phyloP scores from a whole-genome alignment of 2,329 filamentous ascomycete genomes.

The Penicillium hordei region DNA sequence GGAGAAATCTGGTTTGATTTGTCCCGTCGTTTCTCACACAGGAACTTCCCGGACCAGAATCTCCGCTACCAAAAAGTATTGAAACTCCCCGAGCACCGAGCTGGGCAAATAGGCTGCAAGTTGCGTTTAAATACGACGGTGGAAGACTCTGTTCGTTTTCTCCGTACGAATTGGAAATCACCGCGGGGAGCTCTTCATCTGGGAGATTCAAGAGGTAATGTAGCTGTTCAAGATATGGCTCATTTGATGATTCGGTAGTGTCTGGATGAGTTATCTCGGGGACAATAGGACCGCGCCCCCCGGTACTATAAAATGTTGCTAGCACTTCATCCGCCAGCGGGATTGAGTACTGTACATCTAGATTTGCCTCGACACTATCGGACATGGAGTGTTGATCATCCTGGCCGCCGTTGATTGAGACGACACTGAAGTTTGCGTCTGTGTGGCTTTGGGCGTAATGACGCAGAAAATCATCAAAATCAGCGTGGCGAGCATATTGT shows the following conservation, averaged over 20 bases:
- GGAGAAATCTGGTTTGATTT: conserved; percentile 52
- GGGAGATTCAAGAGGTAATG: conserved; percentile 58
- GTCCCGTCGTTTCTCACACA: conserved; percentile 58
- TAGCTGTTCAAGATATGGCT: conserved; percentile 66
- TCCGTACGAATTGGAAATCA: conserved; percentile 69
- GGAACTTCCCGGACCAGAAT: conserved; percentile 58
- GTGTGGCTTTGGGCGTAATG: conserved; percentile 54
- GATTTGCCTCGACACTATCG: conserved; percentile 58
- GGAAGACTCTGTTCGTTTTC: conserved; percentile 66
- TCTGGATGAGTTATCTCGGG: conserved; percentile 49
- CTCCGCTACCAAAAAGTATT: conserved; percentile 65
- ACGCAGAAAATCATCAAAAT: conserved; percentile 58
- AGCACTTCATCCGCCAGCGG: conserved; percentile 56
- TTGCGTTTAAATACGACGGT: conserved; percentile 57
- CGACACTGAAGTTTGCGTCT: conserved; percentile 57
- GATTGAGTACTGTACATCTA: conserved; percentile 63
- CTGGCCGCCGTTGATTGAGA: conserved; percentile 57
- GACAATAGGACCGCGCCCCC: conserved; percentile 54
- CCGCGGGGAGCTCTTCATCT: conserved; percentile 58
- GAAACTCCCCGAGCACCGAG: conserved; percentile 66
- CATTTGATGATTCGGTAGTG: conserved; percentile 53
- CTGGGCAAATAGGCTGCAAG: conserved; percentile 63
- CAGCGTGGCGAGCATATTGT: conserved; percentile 53
- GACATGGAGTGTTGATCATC: conserved; percentile 48
- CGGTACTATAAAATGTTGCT: conserved; percentile 61